Evolutionary conservation across 75 land plant species (phyloP).

Genomic region (Chamaecyparis obtusa): DNA sequence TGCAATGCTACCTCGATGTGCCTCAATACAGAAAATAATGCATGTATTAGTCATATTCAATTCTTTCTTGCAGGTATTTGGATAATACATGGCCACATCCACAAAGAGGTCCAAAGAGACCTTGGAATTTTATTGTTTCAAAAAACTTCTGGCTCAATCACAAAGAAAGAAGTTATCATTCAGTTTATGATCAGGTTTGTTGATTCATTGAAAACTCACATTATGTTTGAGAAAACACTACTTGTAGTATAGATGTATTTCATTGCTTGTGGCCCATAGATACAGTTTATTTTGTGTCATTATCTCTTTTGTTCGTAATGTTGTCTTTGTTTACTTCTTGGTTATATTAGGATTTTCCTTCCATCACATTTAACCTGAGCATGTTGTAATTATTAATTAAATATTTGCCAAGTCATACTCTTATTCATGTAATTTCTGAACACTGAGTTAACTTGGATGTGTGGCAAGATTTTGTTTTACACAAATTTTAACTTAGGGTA

Average conservation of each 20-base stretch:
- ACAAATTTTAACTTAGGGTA: too few relatives aligned
- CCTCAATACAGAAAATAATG: background rate
- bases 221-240: background rate
- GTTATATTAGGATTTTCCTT: background rate
- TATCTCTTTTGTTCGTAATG: too few relatives aligned
- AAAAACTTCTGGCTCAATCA: slow-evolving; percentile 26
- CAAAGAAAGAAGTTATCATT: background rate
- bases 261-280: background rate
- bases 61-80: slow-evolving; percentile 25
- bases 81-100: slow-evolving; percentile 44
- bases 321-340: background rate
- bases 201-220: background rate
- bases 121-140: slow-evolving; percentile 19
- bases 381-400: too few relatives aligned
- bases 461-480: too few relatives aligned
- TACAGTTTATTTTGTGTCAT: too few relatives aligned
- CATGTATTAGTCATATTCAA: background rate
- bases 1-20: background rate
- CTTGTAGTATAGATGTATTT: background rate
- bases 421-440: too few relatives aligned
- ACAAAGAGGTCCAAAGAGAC: slow-evolving; percentile 31
- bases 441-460: too few relatives aligned
- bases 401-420: too few relatives aligned
- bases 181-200: slow-evolving; percentile 2
- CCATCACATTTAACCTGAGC: too few relatives aligned